phyloP scores from a whole-genome alignment of 2,329 filamentous ascomycete species.

The Diplocarpon mali region DNA sequence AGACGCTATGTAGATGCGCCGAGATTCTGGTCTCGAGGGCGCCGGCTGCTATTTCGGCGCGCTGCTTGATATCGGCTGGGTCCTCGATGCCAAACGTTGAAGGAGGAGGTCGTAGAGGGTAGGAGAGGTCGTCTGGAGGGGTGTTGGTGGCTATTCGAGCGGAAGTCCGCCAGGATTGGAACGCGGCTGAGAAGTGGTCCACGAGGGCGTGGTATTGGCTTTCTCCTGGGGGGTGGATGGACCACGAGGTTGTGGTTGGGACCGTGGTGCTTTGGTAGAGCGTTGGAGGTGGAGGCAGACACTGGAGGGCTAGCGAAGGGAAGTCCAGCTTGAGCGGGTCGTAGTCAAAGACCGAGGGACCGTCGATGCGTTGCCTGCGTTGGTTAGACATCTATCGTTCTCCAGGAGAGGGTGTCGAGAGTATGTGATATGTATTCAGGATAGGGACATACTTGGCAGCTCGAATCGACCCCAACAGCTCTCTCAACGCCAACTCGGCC shows the following conservation, averaged over 20 bases:
- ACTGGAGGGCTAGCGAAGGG: slow-evolving; percentile 70
- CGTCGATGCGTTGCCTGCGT: slow-evolving; percentile 42
- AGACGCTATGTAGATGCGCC: slow-evolving; percentile 68
- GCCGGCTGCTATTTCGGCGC: slow-evolving; percentile 28
- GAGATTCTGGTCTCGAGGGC: slow-evolving; percentile 56
- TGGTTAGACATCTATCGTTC: slow-evolving; percentile 6
- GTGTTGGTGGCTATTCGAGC: slow-evolving; percentile 40
- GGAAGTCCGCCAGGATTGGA: slow-evolving; percentile 51
- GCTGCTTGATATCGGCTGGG: slow-evolving; percentile 28
- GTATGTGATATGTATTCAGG: neutral
- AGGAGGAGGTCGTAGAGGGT: slow-evolving; percentile 31
- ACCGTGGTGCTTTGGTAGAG: slow-evolving; percentile 70
- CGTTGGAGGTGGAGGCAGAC: slow-evolving; percentile 70
- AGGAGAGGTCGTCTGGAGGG: slow-evolving; percentile 37
- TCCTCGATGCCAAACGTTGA: slow-evolving; percentile 21
- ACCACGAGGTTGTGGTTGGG: slow-evolving; percentile 69
- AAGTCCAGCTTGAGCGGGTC: slow-evolving; percentile 80
- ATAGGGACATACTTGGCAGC: slow-evolving; percentile 61
- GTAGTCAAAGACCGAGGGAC: slow-evolving; percentile 60
- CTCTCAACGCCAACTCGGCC: slow-evolving; percentile 72
- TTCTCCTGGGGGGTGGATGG: slow-evolving; percentile 61
- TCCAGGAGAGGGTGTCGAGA: neutral
- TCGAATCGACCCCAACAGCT: slow-evolving; percentile 69
- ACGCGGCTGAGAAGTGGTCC: slow-evolving; percentile 54
- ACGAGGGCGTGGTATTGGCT: slow-evolving; percentile 65